Percentiles rank a stretch among this genome's conserved stretches.
Conservation (phyloP, 306 rosid species). For the Heteromeles arbutifolia region DNA sequence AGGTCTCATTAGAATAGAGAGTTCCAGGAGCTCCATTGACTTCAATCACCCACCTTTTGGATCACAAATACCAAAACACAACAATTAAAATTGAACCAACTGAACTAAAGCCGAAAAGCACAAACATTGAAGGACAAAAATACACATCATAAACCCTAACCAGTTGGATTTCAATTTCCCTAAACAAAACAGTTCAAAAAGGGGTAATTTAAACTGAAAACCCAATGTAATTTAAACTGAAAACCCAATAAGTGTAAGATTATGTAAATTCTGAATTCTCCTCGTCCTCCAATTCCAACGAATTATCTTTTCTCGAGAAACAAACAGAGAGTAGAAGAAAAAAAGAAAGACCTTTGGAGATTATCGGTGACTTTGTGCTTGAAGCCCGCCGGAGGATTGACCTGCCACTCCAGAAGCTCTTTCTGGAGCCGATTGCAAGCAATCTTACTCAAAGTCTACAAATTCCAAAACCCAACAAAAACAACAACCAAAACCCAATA, state of each 20-base stretch:
- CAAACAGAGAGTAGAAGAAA: neutral
- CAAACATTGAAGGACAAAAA: neutral
- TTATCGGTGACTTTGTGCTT: conserved; percentile 96
- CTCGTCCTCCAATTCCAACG: neutral
- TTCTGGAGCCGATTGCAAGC: conserved; percentile 99
- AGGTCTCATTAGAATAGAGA: conserved; percentile 79
- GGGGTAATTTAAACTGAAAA: neutral
- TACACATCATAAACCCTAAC: neutral
- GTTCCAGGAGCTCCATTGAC: conserved; percentile 97
- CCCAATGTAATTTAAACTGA: neutral
- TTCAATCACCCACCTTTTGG: conserved; percentile 94
- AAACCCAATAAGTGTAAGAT: neutral
- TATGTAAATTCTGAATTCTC: neutral
- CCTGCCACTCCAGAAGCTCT: conserved; percentile 97
- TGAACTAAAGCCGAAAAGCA: neutral
- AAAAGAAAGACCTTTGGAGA: conserved; percentile 66
- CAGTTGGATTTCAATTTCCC: neutral
- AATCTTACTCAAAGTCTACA: conserved; percentile 85
- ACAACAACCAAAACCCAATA: neutral
- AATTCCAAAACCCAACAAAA: neutral
- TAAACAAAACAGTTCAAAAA: conserved; percentile 1
- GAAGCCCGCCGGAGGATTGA: conserved; percentile 90
- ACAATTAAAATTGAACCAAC: neutral
- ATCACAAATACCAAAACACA: conserved; percentile 5
- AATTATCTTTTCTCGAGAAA: neutral